Base-by-base conservation (phyloP, 2,329 filamentous ascomycete species). In the Diaporthe aspalathi region DNA sequence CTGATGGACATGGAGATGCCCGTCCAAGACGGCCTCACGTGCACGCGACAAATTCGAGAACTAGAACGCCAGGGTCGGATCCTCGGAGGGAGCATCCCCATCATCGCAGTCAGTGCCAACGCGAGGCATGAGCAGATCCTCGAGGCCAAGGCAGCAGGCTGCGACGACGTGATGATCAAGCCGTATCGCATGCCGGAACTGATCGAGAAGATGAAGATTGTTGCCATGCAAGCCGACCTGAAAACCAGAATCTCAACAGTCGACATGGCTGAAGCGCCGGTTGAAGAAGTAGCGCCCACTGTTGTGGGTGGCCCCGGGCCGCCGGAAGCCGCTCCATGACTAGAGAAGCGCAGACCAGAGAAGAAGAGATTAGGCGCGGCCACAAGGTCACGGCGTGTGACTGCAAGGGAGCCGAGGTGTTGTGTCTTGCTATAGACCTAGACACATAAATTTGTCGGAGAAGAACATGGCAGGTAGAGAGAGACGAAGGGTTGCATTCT, bases 1-100 rank as follows among this genome's bases (percentile, higher is more conserved):
- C 83, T 94, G 24, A 94, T 94, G 92, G 92, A 94, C 76, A 89
- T 93, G 75, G 91, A 93, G 77, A 93, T 94, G 92, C 92, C 92
- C 1, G 81, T 93, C 20, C 91, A 92, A 84, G 91, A 93, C 75
- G 92, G 92, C 0, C 81, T 92, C 70, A 89, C 89, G 1, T 92
- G 91, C 77, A 91, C 90, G 16, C 84, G 85, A 40, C 84, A 85
- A 53, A 93, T 94, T 69, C 86, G 92, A 20, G 84, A 89, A 73
- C 79, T 92, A 70, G 90, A 93, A 78, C 80, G 80, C 50, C 80
- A 84, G 43, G 87, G 88, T 11, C 83, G 84, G 72, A 82, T 91
- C 5, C 81, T 78, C 17, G 84, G 84, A 20, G 85, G 87, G 2
- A 76, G 85, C 70, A 85, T 92, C 22, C 89, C 90, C 7, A 90